Percentiles rank a stretch among this genome's conserved stretches.
Evolutionary conservation across 768 basidiomycete species (phyloP).

Genomic region (Boletus rufocinnamomeus): DNA sequence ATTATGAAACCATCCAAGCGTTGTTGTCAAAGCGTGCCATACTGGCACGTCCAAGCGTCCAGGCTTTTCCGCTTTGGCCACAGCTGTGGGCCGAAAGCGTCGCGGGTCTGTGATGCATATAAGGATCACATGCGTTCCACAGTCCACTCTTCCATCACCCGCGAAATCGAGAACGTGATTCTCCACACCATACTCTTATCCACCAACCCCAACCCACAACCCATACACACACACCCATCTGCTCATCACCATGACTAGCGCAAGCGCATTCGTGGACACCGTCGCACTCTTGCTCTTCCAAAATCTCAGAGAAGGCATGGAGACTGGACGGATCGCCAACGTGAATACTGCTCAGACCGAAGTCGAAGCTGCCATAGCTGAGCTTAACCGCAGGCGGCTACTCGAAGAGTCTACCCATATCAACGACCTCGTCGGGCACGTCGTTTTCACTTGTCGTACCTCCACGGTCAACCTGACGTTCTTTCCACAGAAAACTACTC

Average conservation of each 20-base stretch:
- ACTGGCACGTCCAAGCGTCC: constrained; percentile 15
- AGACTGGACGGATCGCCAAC: constrained; percentile 14
- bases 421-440: constrained; percentile 13
- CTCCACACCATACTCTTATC: background rate
- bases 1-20: constrained; percentile 14
- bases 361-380: constrained; percentile 14
- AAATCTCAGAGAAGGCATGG: constrained; percentile 12
- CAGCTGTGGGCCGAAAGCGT: constrained; percentile 9
- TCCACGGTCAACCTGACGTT: background rate
- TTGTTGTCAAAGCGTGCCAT: constrained; percentile 14
- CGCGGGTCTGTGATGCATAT: constrained; percentile 9
- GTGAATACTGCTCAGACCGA: constrained; percentile 2
- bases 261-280: background rate
- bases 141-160: constrained; percentile 4
- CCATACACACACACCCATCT: constrained; percentile 1
- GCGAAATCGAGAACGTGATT: background rate
- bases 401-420: background rate
- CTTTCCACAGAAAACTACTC: constrained; percentile 7
- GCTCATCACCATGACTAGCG: constrained; percentile 9
- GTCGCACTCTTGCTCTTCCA: constrained; percentile 13
- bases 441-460: background rate
- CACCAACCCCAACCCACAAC: too few species aligned
- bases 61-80: constrained; percentile 17
- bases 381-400: constrained; percentile 2
- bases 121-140: constrained; percentile 9